phyloP scores from a whole-genome alignment of 1,139 yeast genomes.

The Candida mesenterica region DNA sequence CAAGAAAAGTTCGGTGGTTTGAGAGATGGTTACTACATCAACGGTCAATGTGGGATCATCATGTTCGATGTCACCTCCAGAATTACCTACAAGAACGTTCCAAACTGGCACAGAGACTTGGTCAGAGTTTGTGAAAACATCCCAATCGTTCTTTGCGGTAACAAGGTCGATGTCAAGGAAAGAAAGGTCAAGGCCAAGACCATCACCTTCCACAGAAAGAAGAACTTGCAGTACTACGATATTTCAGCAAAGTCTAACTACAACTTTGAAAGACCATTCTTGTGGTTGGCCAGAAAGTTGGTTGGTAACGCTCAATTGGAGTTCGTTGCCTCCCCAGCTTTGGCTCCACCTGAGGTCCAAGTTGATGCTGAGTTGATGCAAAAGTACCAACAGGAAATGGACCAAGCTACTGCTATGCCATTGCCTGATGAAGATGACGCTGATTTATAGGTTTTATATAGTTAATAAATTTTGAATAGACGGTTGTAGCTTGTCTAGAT shows the following conservation, averaged over 20 bases:
- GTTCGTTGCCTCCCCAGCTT: slow-evolving; percentile 98
- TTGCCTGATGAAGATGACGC: slow-evolving; percentile 99
- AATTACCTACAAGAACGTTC: slow-evolving; percentile 99
- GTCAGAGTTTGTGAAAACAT: slow-evolving; percentile 99
- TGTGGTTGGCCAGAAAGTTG: slow-evolving; percentile 99
- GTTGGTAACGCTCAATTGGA: slow-evolving; percentile 98
- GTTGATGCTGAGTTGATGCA: slow-evolving; percentile 96
- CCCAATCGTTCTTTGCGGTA: slow-evolving; percentile 98
- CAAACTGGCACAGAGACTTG: slow-evolving; percentile 99
- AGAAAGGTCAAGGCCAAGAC: slow-evolving; percentile 99
- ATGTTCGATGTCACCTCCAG: slow-evolving; percentile 99
- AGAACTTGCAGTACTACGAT: slow-evolving; percentile 98
- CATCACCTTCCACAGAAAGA: slow-evolving; percentile 99
- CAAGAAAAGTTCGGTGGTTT: slow-evolving; percentile 99
- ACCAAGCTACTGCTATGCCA: slow-evolving; percentile 98
- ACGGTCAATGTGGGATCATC: slow-evolving; percentile 99
- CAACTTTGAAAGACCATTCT: slow-evolving; percentile 99
- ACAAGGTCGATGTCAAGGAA: slow-evolving; percentile 99
- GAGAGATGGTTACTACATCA: slow-evolving; percentile 98
- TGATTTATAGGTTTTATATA: slow-evolving; percentile 62
- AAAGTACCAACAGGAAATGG: slow-evolving; percentile 99
- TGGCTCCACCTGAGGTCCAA: slow-evolving; percentile 99
- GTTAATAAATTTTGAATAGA: slow-evolving; percentile 6
- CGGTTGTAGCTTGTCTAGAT: no score
- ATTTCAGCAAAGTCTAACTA: slow-evolving; percentile 99